A percentile compares a stretch with the other conserved stretches of the same genome.
Conservation (phyloP, 225 moss, liverwort and hornwort species). For the Pseudoscleropodium purum region DNA sequence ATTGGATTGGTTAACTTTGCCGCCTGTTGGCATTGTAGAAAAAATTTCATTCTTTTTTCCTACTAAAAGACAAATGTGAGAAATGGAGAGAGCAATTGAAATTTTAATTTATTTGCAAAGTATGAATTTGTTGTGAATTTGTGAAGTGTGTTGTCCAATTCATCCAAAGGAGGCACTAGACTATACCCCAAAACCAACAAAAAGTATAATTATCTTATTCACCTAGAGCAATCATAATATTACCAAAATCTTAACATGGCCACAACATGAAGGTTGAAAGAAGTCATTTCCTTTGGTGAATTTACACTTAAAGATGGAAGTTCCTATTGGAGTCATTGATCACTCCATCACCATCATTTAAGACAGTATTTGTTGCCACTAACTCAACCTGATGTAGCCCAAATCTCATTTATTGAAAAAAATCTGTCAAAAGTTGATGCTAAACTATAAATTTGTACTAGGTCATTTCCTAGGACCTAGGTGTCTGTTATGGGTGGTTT, state of each 20-base stretch:
- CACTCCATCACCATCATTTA: background rate
- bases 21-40: background rate
- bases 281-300: background rate
- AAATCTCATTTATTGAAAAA: background rate
- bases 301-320: background rate
- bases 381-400: background rate
- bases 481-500: background rate
- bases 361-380: background rate
- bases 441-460: background rate
- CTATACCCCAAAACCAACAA: background rate
- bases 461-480: background rate
- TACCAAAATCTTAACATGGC: background rate
- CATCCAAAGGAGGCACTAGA: background rate
- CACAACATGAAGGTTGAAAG: background rate
- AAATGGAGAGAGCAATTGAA: background rate
- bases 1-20: background rate
- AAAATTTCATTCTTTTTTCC: too few relatives aligned
- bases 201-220: background rate
- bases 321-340: background rate
- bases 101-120: too few relatives aligned
- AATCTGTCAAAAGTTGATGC: background rate
- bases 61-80: background rate
- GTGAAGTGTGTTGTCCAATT: background rate
- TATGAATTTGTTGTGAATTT: too few relatives aligned
- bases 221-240: background rate